Percentiles rank a stretch among this genome's conserved stretches.
These are phyloP conservation scores for Beta corolliflora DNA, from an alignment of 179 eudicot genomes.

Conservation along the genomic window DNA sequence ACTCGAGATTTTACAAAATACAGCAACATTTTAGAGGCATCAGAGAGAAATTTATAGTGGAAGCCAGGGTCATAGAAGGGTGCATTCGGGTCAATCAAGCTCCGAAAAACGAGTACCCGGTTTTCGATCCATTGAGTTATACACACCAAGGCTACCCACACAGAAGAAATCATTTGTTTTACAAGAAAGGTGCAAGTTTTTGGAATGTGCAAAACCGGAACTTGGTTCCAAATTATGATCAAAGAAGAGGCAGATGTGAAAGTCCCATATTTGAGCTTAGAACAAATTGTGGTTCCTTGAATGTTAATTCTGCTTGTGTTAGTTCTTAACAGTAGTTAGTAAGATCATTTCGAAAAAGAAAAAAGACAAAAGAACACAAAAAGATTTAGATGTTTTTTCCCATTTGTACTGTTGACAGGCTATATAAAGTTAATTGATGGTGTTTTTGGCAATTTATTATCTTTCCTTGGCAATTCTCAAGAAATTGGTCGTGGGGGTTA, in stretches of 20 bases:
- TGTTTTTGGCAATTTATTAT: not conserved
- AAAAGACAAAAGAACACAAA: not conserved
- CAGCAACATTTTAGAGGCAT: conserved; percentile 28
- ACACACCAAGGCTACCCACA: conserved; percentile 49
- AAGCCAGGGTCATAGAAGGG: conserved; percentile 44
- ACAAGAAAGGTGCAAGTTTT: conserved; percentile 23
- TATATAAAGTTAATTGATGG: not conserved
- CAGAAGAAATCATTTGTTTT: conserved; percentile 22
- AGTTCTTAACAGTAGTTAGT: conserved; percentile 18
- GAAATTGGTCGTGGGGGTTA: not conserved
- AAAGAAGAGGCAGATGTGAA: conserved; percentile 36
- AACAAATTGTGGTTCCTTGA: conserved; percentile 31
- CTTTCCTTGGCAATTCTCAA: not conserved
- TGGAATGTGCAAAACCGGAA: conserved; percentile 29
- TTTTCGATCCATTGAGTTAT: conserved; percentile 60
- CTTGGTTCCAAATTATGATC: conserved; percentile 15
- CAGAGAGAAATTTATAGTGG: conserved; percentile 40
- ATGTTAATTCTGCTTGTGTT: conserved; percentile 35
- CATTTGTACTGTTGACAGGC: not conserved
- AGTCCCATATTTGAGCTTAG: conserved; percentile 47
- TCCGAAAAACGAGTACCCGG: conserved; percentile 40
- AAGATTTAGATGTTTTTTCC: not conserved
- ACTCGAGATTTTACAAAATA: conserved; percentile 19
- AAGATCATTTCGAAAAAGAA: not conserved
- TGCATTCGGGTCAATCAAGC: conserved; percentile 46